Evolutionary conservation across 306 rosid genomes (phyloP).

Genomic region (Fagus sylvatica): DNA sequence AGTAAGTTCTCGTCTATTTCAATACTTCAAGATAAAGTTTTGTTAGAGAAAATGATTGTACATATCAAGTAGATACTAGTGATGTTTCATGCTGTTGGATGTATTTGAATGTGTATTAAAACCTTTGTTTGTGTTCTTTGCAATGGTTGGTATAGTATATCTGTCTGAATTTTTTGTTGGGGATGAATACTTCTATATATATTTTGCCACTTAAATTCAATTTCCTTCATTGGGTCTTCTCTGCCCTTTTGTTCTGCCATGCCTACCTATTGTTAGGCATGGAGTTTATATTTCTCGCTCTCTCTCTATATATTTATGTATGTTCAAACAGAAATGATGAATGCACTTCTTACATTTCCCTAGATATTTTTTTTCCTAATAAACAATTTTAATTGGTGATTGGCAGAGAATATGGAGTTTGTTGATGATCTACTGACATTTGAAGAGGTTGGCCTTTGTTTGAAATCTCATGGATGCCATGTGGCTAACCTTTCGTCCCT

Average conservation of each 20-base stretch:
- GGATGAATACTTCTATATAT: neutral
- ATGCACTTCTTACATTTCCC: neutral
- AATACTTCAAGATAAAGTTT: constrained; percentile 1
- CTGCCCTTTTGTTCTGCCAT: neutral
- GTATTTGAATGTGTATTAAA: neutral
- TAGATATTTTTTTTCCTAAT: neutral
- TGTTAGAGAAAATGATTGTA: neutral
- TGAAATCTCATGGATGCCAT: constrained; percentile 79
- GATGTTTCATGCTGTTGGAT: neutral
- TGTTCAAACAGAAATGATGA: constrained; percentile 2
- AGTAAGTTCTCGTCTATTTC: constrained; percentile 49
- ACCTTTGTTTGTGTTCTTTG: neutral
- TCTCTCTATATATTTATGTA: neutral
- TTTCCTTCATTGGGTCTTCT: neutral
- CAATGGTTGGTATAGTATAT: neutral
- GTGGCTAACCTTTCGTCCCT: constrained; percentile 78
- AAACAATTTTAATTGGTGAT: constrained; percentile 22
- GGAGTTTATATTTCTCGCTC: constrained; percentile 11
- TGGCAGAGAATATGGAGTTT: constrained; percentile 85
- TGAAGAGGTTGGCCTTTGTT: constrained; percentile 70
- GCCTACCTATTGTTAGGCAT: constrained; percentile 9
- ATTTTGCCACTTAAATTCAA: neutral
- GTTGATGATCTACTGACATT: constrained; percentile 85
- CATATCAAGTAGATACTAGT: neutral
- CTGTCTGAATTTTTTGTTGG: neutral